Conservation (phyloP, 75 land plant genomes). For the Larix kaempferi region DNA sequence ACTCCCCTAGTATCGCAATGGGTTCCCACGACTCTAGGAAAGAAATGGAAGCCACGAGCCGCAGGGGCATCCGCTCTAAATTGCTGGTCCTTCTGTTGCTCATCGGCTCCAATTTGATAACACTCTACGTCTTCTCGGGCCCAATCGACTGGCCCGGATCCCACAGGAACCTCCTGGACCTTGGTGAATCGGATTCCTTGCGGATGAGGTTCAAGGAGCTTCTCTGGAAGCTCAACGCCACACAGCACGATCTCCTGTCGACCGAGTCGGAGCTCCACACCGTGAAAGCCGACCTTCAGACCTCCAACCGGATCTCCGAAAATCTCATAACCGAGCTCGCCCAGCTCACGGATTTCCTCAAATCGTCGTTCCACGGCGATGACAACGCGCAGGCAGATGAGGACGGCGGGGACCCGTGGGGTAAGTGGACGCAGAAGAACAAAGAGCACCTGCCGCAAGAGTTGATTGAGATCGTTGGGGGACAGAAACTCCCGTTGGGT, state of each 20-base stretch:
- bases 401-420: neutral
- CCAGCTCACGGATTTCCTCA: neutral
- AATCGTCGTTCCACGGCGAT: neutral
- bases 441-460: constrained; percentile 13
- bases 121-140: neutral
- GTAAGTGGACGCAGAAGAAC: neutral
- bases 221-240: neutral
- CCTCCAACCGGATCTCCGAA: neutral
- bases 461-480: constrained; percentile 27
- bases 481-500: constrained; percentile 50
- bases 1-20: neutral
- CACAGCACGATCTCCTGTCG: neutral
- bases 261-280: constrained; percentile 1
- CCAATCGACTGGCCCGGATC: neutral
- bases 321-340: neutral
- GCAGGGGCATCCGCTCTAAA: neutral
- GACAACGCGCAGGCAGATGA: neutral
- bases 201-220: neutral
- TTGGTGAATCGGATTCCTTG: neutral
- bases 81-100: neutral
- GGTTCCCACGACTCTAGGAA: neutral
- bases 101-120: neutral
- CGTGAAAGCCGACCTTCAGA: neutral
- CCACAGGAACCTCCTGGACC: neutral
- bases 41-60: neutral